Conservation (phyloP, 345 rosid genomes). For the Gossypium stocksii region DNA sequence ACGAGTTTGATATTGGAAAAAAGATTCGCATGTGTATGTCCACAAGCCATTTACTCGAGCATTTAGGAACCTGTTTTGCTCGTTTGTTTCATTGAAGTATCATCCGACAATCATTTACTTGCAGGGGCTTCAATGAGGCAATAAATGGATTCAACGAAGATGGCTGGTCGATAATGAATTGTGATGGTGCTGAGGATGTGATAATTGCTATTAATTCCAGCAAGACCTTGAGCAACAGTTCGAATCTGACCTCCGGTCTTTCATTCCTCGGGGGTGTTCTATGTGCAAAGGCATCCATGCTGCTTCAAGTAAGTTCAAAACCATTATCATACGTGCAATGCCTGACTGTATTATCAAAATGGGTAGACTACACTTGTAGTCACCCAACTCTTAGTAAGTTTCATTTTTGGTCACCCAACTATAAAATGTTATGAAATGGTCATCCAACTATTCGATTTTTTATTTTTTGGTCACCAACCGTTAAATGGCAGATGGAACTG, state of each 20-base stretch:
- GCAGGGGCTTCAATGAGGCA: slow-evolving; percentile 94
- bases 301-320: slow-evolving; percentile 62
- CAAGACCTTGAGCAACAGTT: slow-evolving; percentile 45
- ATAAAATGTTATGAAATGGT: no score
- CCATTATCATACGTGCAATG: no score
- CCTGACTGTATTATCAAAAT: no score
- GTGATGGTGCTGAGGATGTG: slow-evolving; percentile 92
- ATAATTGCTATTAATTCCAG: slow-evolving; percentile 71
- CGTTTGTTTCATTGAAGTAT: background rate
- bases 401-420: no score
- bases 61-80: background rate
- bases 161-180: slow-evolving; percentile 82
- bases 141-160: slow-evolving; percentile 91
- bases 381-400: no score
- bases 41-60: background rate
- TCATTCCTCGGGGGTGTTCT: slow-evolving; percentile 83
- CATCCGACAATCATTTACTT: slow-evolving; percentile 10
- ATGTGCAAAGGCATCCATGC: slow-evolving; percentile 99
- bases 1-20: background rate
- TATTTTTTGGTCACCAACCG: no score
- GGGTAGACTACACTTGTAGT: no score
- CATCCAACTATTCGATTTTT: no score
- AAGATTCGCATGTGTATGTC: background rate
- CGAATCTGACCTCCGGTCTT: slow-evolving; percentile 48
- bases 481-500: no score